phyloP scores from a whole-genome alignment of 768 basidiomycete genomes.

The Kwoniella bestiolae region DNA sequence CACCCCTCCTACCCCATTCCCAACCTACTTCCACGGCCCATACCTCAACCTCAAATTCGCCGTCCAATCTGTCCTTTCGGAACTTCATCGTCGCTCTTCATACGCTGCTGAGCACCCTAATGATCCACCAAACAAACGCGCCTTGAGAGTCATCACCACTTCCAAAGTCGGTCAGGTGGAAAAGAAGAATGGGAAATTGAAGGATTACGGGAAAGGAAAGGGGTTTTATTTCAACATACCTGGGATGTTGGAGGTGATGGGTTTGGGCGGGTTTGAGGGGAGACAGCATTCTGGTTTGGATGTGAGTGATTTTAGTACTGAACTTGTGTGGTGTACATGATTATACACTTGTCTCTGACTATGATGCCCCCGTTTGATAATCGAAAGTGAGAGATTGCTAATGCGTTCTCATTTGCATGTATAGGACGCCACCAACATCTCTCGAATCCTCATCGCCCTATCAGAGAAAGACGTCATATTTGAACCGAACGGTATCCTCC shows the following conservation, averaged over 20 bases:
- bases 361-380: too few species aligned
- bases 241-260: constrained; percentile 74
- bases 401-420: too few species aligned
- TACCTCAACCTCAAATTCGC: constrained; percentile 56
- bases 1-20: constrained; percentile 40
- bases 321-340: neutral
- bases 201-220: constrained; percentile 19
- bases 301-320: constrained; percentile 62
- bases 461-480: constrained; percentile 70
- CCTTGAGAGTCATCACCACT: constrained; percentile 29
- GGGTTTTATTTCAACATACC: constrained; percentile 37
- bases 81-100: constrained; percentile 33
- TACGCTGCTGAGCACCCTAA: constrained; percentile 30
- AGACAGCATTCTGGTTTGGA: constrained; percentile 87
- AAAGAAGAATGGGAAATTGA: constrained; percentile 31
- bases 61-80: constrained; percentile 48
- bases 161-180: constrained; percentile 10
- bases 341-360: neutral
- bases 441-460: constrained; percentile 79
- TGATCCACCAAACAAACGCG: constrained; percentile 22
- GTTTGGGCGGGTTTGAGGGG: constrained; percentile 76
- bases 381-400: too few species aligned
- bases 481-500: constrained; percentile 65
- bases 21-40: constrained; percentile 48
- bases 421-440: constrained; percentile 87